Evolutionary conservation across 495 filamentous ascomycete species (phyloP).

Genomic region (Penicillium atrosanguineum): DNA sequence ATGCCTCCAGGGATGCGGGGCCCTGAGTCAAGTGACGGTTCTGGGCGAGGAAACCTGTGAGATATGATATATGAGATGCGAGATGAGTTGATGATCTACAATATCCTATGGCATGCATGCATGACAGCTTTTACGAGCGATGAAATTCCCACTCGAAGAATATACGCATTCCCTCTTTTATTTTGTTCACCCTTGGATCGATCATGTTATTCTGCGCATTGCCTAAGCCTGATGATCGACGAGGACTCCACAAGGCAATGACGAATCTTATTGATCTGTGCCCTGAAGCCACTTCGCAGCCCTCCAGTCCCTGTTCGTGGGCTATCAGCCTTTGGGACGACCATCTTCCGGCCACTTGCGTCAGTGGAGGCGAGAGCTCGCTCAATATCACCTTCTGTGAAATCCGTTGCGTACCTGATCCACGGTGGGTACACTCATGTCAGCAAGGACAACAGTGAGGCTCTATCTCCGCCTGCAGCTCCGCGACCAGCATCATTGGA

Average conservation of each 20-base stretch:
- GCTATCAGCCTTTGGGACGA: not conserved
- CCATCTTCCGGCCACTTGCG: slow-evolving; percentile 16
- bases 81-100: not conserved
- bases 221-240: slow-evolving; percentile 11
- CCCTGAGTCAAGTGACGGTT: slow-evolving; percentile 12
- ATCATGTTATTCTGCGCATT: not conserved
- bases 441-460: slow-evolving; percentile 8
- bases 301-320: not conserved
- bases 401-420: not conserved
- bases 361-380: slow-evolving; percentile 14
- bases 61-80: not conserved
- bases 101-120: slow-evolving; percentile 2
- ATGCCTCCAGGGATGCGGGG: slow-evolving; percentile 42
- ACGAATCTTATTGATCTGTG: slow-evolving; percentile 6
- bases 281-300: slow-evolving; percentile 6
- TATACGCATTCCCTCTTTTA: not conserved
- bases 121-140: slow-evolving; percentile 18
- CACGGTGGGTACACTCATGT: not conserved
- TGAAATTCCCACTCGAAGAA: slow-evolving; percentile 6
- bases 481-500: not conserved
- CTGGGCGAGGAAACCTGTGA: slow-evolving; percentile 37
- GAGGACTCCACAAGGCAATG: slow-evolving; percentile 3
- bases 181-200: not conserved
- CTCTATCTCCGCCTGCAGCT: slow-evolving; percentile 11
- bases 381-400: not conserved